Evolutionary conservation across 2,329 filamentous ascomycete genomes (phyloP), one percentile per base, ranked within the genome.

Genomic region (Aureobasidium melanogenum): DNA sequence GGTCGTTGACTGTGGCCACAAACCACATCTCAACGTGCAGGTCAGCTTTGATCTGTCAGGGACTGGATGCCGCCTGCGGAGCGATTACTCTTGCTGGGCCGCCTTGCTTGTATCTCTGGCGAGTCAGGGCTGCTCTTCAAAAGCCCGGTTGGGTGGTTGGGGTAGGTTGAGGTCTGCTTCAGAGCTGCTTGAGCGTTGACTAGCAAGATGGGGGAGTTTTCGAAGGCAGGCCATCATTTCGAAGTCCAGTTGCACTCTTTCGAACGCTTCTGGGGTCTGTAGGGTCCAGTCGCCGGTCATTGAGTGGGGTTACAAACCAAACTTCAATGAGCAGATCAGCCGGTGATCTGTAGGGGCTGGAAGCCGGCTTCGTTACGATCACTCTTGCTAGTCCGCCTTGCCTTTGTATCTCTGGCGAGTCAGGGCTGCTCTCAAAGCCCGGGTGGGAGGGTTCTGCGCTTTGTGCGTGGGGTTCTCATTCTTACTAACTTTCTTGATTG

Each of bases 371-470:
- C 48, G 48, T 17, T 24, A 10, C 48, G 30, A 38, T 24, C 12
- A n/a, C 24, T 14, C 36, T 54, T 54, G 34, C 34, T 54, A 19
- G 36, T 54, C 36, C 50, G 50, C 50, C 44, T 47, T 52, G 46
- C 46, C 15, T 50, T 41, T 14, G 36, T 28, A 28, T 28, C 36
- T 41, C 34, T 54, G 30, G 30, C 54, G 54, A 47, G 54, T 47
- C 41, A 57, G 54, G 54, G 54, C 54, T 57, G 17, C 54, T 57
- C 43, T 28, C 3, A 19, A 15, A 36, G 32, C 55, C 55, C 43
- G 55, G 55, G 41, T 58, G 55, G 55, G 55, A 58, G 55, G 55
- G 55, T 58, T 47, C 30, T 48, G 14, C 55, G 55, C 43, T 47
- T 48, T 22, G 2, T 38, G 43, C 55, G 55, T 48, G 24, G 55